A percentile compares a stretch with the other conserved stretches of the same genome.
Evolutionary conservation across 2,329 filamentous ascomycete genomes (phyloP).

Genomic region (Aureobasidium mangrovei): DNA sequence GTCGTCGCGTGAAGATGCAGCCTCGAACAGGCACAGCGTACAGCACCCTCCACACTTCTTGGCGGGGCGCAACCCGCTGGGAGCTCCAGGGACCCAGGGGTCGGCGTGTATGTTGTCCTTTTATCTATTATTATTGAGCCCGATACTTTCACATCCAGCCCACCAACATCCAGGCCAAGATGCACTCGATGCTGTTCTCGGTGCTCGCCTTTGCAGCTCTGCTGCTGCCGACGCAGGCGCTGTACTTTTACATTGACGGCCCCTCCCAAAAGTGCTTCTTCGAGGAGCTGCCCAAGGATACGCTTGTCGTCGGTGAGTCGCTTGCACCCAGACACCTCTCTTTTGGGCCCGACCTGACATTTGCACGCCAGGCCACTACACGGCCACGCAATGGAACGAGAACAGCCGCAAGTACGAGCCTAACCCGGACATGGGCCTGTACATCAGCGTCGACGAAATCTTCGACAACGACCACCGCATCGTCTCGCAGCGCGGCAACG

Average conservation of each 20-base stretch:
- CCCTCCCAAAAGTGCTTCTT: constrained; percentile 87
- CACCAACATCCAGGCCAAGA: constrained; percentile 3
- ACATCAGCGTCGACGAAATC: constrained; percentile 89
- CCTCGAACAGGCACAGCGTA: not conserved
- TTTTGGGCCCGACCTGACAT: not conserved
- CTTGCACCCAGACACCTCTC: not conserved
- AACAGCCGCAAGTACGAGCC: constrained; percentile 57
- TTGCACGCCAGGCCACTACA: constrained; percentile 59
- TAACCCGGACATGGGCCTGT: constrained; percentile 65
- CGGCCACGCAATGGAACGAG: constrained; percentile 74
- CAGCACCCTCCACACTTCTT: constrained; percentile 1
- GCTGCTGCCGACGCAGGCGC: constrained; percentile 60
- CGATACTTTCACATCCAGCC: not conserved
- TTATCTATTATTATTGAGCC: not conserved
- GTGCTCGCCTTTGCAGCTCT: constrained; percentile 19
- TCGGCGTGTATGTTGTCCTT: not conserved
- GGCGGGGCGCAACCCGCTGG: not conserved
- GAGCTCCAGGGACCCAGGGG: too few relatives aligned
- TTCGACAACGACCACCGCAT: constrained; percentile 98
- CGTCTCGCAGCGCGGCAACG: constrained; percentile 70
- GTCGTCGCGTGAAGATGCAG: not conserved
- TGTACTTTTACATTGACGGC: constrained; percentile 95
- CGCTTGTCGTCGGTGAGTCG: constrained; percentile 71
- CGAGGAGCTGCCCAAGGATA: constrained; percentile 96
- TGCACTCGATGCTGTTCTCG: constrained; percentile 13